A percentile compares a stretch with the other conserved stretches of the same genome.
These are phyloP conservation scores for Fusarium continuum DNA, from an alignment of 2,329 filamentous ascomycete species.

Conservation along the genomic window DNA sequence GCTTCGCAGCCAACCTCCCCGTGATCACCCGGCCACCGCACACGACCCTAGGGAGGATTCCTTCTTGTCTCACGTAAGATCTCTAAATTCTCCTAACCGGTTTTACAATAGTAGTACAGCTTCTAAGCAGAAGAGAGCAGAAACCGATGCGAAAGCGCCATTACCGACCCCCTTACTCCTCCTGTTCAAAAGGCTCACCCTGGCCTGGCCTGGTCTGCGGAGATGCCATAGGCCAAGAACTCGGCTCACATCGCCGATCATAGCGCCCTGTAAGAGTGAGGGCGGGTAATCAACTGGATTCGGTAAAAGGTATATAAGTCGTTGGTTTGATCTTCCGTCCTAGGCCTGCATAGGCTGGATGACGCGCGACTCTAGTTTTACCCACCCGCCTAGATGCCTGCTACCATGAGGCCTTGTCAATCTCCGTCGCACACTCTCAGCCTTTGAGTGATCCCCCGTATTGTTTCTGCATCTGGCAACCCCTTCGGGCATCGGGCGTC, in stretches of 20 bases:
- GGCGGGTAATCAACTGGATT: neutral
- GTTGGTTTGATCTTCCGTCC: conserved; percentile 17
- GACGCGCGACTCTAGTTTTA: conserved; percentile 7
- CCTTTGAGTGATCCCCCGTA: neutral
- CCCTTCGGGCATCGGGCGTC: neutral
- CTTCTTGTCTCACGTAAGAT: conserved; percentile 41
- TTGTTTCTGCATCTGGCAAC: conserved; percentile 9
- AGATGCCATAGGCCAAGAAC: conserved; percentile 16
- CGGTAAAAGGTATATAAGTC: conserved; percentile 18
- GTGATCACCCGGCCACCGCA: conserved; percentile 33
- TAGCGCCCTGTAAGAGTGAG: conserved; percentile 3
- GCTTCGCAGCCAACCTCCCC: neutral
- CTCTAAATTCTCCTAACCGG: conserved; percentile 30
- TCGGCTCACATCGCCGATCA: conserved; percentile 26
- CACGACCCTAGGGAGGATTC: conserved; percentile 5
- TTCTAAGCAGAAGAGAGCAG: neutral
- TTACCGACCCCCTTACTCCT: conserved; percentile 2
- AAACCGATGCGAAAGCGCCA: conserved; percentile 4
- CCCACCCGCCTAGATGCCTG: neutral
- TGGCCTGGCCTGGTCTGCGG: neutral
- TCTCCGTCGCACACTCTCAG: neutral
- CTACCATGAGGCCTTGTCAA: neutral
- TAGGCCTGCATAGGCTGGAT: conserved; percentile 20
- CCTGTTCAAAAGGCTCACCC: conserved; percentile 3
- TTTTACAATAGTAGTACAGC: no score